phyloP scores from a whole-genome alignment of 2,329 filamentous ascomycete genomes.

The Ophiostoma montium region DNA sequence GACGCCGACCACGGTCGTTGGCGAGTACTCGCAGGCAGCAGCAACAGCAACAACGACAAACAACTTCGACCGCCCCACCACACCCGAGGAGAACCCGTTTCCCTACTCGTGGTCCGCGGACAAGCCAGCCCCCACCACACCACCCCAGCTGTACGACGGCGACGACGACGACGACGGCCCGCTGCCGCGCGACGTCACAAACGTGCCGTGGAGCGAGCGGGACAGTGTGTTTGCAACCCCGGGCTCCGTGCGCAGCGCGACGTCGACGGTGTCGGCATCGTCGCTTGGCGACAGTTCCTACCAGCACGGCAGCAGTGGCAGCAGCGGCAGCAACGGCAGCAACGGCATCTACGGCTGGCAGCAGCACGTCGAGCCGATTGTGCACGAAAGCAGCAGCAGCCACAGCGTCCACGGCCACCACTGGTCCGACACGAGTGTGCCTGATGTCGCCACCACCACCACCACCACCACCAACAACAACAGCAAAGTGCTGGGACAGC shows the following conservation, averaged over 20 bases:
- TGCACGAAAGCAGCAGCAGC: conserved; percentile 16
- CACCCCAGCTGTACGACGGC: conserved; percentile 3
- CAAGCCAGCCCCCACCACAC: conserved; percentile 10
- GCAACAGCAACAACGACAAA: no score
- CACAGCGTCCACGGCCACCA: no score
- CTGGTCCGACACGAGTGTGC: conserved; percentile 17
- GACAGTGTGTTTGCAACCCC: conserved; percentile 19
- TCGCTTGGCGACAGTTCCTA: neutral
- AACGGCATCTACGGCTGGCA: neutral
- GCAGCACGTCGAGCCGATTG: conserved; percentile 21
- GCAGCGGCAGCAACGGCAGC: no score
- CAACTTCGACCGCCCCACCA: neutral
- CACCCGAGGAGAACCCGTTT: neutral
- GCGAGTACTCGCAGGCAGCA: neutral
- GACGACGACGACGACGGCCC: conserved; percentile 7
- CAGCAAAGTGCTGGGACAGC: conserved; percentile 12
- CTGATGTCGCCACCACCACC: no score
- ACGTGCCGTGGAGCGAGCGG: conserved; percentile 20
- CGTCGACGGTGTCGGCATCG: conserved; percentile 20
- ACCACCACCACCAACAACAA: no score
- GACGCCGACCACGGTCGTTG: neutral
- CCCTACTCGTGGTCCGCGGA: neutral
- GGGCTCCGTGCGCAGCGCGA: conserved; percentile 22
- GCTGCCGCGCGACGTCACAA: conserved; percentile 19
- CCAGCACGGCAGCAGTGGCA: neutral